Base-by-base conservation (phyloP, 163 green algal genomes). In the Scenedesmus sp. region DNA sequence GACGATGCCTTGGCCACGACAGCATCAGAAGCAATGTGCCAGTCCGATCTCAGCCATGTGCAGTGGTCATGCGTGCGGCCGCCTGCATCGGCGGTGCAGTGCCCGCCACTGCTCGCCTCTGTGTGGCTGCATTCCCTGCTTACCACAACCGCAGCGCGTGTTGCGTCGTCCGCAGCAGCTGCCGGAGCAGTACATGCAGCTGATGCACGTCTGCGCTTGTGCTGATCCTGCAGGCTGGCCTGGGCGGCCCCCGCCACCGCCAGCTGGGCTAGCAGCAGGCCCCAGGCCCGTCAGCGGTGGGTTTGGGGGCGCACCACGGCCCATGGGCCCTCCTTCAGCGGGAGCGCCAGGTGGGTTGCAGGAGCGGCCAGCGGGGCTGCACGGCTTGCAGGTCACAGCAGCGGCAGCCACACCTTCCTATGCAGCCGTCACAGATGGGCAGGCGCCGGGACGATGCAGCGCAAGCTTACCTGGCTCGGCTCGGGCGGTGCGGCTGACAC, bases 201-300 rank as follows among this genome's bases (percentile, higher is more conserved):
- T 84, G 78, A 13, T 76, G 82, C 44, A 9, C n/a, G n/a, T 33
- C 35, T 76, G 35, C 53, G 37, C 12, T 22, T 4, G 20, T 3
- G 1, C 5, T 6, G 0, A 22, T 76, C 30, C 30, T 80, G 65
- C 72, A 90, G 85, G 85, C 46, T 44, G 72, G 85, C 33, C 33
- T 90, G 26, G 30, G 30, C 22, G 85, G 85, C 15, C 85, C 85
- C 85, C 85, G 33, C 85, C 85, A 13, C 82, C 82, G 1, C 70
- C 85, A 53, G 85, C 85, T 56, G 85, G 85, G 15, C 53, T 56
- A 35, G 82, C 82, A 79, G 49, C 49, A 53, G 82, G n/a, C 35
- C 83, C 59, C n/a, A 3, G 83, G 33, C 37, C 83, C 56, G 30
- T 44, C 24, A 65, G 59, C 18, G 65, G 56, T 40, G 51, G 46